Evolutionary conservation across 2,329 filamentous ascomycete species (phyloP), one percentile per base, ranked within the genome.

Genomic region (Juglanconis juglandina): DNA sequence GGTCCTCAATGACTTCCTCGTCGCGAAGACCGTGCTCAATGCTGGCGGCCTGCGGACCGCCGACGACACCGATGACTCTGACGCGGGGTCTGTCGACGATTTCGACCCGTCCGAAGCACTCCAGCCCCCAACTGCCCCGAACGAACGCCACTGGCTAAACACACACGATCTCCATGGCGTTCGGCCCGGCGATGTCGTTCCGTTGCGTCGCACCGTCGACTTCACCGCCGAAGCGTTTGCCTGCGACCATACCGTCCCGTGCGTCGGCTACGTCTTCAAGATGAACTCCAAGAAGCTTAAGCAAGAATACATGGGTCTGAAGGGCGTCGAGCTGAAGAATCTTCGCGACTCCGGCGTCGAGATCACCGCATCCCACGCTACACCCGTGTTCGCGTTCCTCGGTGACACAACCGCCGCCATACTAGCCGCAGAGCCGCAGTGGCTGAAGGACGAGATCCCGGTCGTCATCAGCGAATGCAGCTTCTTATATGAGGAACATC

Each of bases 381-480:
- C 68, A 5, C 75, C 77, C 42, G 71, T 81, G 1, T 79, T 81
- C 52, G 78, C 78, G 10, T 81, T 81, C 56, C 67, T 81, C 4
- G 79, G 79, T 5, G 79, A 81, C 65, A 79, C 77, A 1, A 80
- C 78, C 2, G 71, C 76, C 4, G 66, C 68, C 14, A 75, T 73
- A 4, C 69, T 81, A 7, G 74, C 73, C 10, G 66, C 67, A 0
- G 76, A 68, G 55, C 77, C 77, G 0, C 63, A 67, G 32, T 80
- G 78, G 77, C 61, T 81, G 34, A 53, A 60, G 2, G 65, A 68
- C 0, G 76, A 70, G 0, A 72, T 80, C 13, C 71, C 74, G 6
- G 77, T 81, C 5, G 78, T 81, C 55, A 77, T 81, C 42, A 80
- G 77, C 0, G 79, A 81, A 68, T 81, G 79, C 65, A 80, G 77